Evolutionary conservation across 192 early-diverging fungal genomes (phyloP), one percentile per base, ranked within the genome.

Genomic region (Thoreauomyces humboldtii): DNA sequence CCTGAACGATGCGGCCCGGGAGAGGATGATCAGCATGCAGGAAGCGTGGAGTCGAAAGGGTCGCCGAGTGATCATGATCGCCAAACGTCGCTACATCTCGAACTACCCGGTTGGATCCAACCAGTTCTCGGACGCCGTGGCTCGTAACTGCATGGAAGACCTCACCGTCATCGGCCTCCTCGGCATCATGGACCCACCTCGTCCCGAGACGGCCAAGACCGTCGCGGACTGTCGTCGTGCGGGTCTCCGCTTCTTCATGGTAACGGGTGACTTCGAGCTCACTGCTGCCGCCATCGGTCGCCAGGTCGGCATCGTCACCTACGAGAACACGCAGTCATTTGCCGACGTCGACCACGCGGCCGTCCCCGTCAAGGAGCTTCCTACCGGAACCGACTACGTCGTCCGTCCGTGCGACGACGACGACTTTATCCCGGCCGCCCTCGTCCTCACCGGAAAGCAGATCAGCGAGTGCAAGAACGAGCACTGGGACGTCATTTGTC

Each of bases 11-110:
- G 77, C 77, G 11, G 63, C 87, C 27, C 83, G 72, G 2, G 81
- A 77, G 3, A 70, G 67, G 4, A 82, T 93, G 64, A 55, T 61
- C 28, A 64, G 73, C 35, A 87, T 89, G 81, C 61, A 88, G 55
- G 74, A 71, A 53, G 57, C 60, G n/a, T 68, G 67, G 34, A 87
- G 91, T 29, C 70, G 82, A n/a, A 80, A 88, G 52, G 95, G 93
- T 38, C 90, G 89, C 52, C 89, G 95, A 69, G 91, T 94, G 2
- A 64, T 98, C 33, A 93, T 89, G 12, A 90, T 95, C 73, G 91
- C 91, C 37, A 66, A 80, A 9, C 38, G 38, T 41, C 32, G 29
- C 4, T 15, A 27, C 6, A 25, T 25, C 50, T 15, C 15, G 25
- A 6, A 22, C 2, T 9, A 9, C 38, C 6, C 6, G 2, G 17